Percentiles rank a stretch among this genome's conserved stretches.
These are phyloP conservation scores for Tolypocladium album DNA, from an alignment of 2,329 filamentous ascomycete species.

Conservation along the genomic window DNA sequence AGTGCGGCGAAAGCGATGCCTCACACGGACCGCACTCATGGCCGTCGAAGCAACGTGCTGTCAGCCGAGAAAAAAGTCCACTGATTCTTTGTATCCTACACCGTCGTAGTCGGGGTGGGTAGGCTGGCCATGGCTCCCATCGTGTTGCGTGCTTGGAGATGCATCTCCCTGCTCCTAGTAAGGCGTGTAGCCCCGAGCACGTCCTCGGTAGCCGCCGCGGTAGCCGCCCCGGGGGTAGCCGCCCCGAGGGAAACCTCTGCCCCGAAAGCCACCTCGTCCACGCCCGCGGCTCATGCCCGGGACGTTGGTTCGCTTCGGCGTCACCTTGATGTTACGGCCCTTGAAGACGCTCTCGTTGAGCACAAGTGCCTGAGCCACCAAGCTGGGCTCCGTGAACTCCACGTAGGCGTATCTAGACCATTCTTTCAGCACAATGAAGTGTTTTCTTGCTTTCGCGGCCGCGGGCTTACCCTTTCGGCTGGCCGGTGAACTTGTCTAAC, in stretches of 20 bases:
- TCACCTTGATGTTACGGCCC: conserved; percentile 88
- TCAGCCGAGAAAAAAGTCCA: not conserved
- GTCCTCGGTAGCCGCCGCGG: conserved; percentile 56
- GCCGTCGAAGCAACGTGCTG: not conserved
- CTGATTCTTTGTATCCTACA: not conserved
- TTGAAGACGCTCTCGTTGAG: conserved; percentile 96
- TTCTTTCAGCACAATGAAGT: not conserved
- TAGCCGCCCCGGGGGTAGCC: conserved; percentile 45
- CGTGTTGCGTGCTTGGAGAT: conserved; percentile 9
- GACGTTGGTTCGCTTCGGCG: conserved; percentile 90
- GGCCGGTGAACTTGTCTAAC: conserved; percentile 94
- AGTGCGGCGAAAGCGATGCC: not conserved
- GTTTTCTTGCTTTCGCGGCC: not conserved
- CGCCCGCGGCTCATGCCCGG: conserved; percentile 85
- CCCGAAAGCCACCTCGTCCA: conserved; percentile 43
- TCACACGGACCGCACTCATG: not conserved
- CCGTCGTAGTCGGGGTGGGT: not conserved
- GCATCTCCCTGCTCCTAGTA: conserved; percentile 41
- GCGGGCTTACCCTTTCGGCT: conserved; percentile 79
- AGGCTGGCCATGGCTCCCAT: conserved; percentile 8
- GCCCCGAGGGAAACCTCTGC: conserved; percentile 46
- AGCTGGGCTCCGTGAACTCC: conserved; percentile 87
- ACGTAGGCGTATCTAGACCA: conserved; percentile 84
- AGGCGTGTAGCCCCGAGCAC: conserved; percentile 53
- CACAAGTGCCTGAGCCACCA: conserved; percentile 87